Conservation (phyloP, 73 alveolate species). For the Tetrahymena thermophila region DNA sequence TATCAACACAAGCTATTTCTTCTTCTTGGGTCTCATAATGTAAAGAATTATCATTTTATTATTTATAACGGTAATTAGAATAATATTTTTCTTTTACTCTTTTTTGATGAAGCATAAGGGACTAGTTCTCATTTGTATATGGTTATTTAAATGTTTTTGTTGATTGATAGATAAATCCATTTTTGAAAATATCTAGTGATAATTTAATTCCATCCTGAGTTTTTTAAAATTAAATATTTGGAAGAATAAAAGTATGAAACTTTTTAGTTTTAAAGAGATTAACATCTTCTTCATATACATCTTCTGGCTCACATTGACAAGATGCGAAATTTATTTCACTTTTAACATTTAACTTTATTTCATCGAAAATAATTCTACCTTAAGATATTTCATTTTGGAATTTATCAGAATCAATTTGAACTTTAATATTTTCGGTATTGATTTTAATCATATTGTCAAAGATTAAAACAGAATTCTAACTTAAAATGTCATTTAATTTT, state of each 20-base stretch:
- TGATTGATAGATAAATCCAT: neutral
- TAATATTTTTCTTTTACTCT: no score
- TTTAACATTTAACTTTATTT: no score
- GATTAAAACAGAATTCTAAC: neutral
- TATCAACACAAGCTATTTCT: no score
- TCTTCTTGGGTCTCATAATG: no score
- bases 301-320: neutral
- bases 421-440: neutral
- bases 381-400: no score
- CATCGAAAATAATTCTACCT: neutral
- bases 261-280: neutral
- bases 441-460: neutral
- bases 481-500: neutral
- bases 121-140: neutral
- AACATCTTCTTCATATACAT: neutral
- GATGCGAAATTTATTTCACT: neutral
- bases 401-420: neutral
- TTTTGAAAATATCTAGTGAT: neutral
- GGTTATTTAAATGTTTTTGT: neutral
- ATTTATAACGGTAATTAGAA: no score
- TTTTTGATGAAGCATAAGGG: no score
- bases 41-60: no score
- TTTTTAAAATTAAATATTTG: neutral
- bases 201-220: neutral
- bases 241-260: neutral